phyloP scores from a whole-genome alignment of 2,329 filamentous ascomycete genomes.

The Rugonectria rugulosa region DNA sequence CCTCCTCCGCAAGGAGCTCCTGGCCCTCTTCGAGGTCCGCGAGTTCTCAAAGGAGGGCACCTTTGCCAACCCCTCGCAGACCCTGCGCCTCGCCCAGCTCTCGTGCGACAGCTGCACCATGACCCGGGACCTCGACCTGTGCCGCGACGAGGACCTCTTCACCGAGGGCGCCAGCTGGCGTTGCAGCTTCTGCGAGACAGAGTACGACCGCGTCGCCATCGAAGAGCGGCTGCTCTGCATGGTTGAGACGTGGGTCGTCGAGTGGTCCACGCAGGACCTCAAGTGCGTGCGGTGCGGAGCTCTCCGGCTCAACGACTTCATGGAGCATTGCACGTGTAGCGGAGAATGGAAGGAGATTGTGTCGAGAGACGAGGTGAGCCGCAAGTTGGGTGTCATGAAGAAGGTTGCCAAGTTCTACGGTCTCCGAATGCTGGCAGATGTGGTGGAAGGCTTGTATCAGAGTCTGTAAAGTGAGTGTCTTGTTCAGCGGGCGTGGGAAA shows the following conservation, averaged over 20 bases:
- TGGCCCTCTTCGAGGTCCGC: slow-evolving; percentile 89
- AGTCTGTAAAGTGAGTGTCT: slow-evolving; percentile 48
- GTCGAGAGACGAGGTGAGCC: slow-evolving; percentile 70
- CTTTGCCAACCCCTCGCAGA: slow-evolving; percentile 85
- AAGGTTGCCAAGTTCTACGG: slow-evolving; percentile 82
- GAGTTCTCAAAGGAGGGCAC: slow-evolving; percentile 91
- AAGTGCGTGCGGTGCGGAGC: slow-evolving; percentile 78
- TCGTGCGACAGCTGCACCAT: slow-evolving; percentile 92
- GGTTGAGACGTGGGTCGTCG: slow-evolving; percentile 76
- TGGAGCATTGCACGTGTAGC: slow-evolving; percentile 95
- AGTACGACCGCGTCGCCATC: slow-evolving; percentile 79
- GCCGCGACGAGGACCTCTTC: slow-evolving; percentile 84
- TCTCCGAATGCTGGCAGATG: slow-evolving; percentile 79
- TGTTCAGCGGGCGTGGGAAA: slow-evolving; percentile 20
- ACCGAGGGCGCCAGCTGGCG: slow-evolving; percentile 66
- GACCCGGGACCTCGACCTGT: slow-evolving; percentile 88
- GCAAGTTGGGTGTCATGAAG: slow-evolving; percentile 72
- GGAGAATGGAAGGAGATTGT: slow-evolving; percentile 83
- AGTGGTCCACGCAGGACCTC: slow-evolving; percentile 90
- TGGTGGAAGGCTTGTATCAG: slow-evolving; percentile 70
- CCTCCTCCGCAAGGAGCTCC: slow-evolving; percentile 85
- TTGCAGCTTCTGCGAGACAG: slow-evolving; percentile 77
- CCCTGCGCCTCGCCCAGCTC: slow-evolving; percentile 75
- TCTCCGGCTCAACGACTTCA: slow-evolving; percentile 87
- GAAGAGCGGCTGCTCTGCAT: slow-evolving; percentile 83